Evolutionary conservation across 805 yeast genomes (phyloP).

Genomic region (Candida pini): DNA sequence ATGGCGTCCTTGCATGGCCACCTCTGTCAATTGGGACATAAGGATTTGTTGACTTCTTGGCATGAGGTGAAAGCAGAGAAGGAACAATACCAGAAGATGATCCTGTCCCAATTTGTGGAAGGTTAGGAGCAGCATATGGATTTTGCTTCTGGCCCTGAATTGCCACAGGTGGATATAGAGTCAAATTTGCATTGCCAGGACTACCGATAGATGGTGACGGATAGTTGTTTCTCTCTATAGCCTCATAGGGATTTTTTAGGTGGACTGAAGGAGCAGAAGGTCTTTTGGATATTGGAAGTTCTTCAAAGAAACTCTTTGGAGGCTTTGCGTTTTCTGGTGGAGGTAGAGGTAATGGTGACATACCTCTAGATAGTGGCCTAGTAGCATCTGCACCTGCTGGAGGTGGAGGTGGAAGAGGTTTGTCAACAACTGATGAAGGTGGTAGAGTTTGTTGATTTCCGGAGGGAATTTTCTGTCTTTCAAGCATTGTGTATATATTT

Average conservation of each 20-base stretch:
- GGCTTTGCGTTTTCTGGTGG: too few species aligned
- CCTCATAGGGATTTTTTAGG: conserved; percentile 22
- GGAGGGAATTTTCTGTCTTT: conserved; percentile 10
- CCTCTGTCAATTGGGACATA: conserved; percentile 29
- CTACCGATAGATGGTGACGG: conserved; percentile 2
- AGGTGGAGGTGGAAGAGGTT: conserved; percentile 3
- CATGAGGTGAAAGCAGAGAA: conserved; percentile 2
- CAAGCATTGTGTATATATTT: conserved; percentile 25
- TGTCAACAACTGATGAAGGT: conserved; percentile 1
- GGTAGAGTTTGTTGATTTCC: conserved; percentile 6
- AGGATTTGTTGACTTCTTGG: conserved; percentile 20
- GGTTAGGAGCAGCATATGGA: conserved; percentile 1
- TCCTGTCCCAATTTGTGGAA: neutral
- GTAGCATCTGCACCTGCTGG: neutral
- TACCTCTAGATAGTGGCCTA: neutral
- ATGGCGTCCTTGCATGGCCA: conserved; percentile 25
- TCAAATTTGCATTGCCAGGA: conserved; percentile 4
- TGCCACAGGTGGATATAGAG: conserved; percentile 11
- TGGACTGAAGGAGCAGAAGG: conserved; percentile 8
- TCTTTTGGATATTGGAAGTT: conserved; percentile 37
- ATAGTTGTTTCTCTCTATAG: conserved; percentile 4
- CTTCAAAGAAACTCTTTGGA: conserved; percentile 51
- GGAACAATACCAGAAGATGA: conserved; percentile 1
- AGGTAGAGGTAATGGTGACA: too few species aligned
- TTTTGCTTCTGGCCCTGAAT: neutral